Percentiles rank a stretch among this genome's conserved stretches.
phyloP scores from a whole-genome alignment of 768 basidiomycete genomes.

The Tylopilus felleus region DNA sequence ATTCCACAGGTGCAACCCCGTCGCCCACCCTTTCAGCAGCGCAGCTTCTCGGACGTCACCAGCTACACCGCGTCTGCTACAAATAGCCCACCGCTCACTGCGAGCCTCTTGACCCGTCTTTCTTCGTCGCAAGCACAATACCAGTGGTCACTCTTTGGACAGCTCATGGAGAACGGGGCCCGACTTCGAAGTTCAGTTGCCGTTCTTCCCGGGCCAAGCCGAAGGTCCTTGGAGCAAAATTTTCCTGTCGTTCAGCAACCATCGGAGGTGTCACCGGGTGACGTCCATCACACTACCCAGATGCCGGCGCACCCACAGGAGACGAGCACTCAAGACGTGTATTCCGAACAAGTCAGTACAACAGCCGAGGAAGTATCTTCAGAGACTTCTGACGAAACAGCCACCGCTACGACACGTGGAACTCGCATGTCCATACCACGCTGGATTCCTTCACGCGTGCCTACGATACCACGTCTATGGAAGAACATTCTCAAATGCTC shows the following conservation, averaged over 20 bases:
- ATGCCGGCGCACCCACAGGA: neutral
- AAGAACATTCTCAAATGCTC: slow-evolving; percentile 88
- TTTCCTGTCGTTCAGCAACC: slow-evolving; percentile 5
- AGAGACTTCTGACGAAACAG: slow-evolving; percentile 12
- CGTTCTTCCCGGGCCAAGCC: slow-evolving; percentile 3
- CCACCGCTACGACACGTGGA: slow-evolving; percentile 5
- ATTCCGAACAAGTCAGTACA: neutral
- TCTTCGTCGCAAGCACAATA: slow-evolving; percentile 24
- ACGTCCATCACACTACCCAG: neutral
- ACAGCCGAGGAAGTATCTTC: slow-evolving; percentile 16
- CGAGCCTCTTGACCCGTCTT: slow-evolving; percentile 4
- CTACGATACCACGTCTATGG: slow-evolving; percentile 47
- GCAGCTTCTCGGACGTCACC: slow-evolving; percentile 9
- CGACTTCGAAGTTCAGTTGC: slow-evolving; percentile 28
- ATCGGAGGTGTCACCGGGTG: neutral
- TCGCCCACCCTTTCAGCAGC: slow-evolving; percentile 7
- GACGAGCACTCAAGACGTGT: neutral
- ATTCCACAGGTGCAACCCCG: neutral
- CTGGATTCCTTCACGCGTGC: slow-evolving; percentile 23
- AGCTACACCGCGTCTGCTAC: neutral
- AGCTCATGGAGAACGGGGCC: slow-evolving; percentile 67
- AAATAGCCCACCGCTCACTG: slow-evolving; percentile 16
- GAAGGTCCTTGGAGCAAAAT: neutral
- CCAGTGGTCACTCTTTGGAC: slow-evolving; percentile 66
- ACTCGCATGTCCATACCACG: slow-evolving; percentile 1